phyloP scores from a whole-genome alignment of 2,329 filamentous ascomycete genomes.

The Cladobotryum mycophilum region DNA sequence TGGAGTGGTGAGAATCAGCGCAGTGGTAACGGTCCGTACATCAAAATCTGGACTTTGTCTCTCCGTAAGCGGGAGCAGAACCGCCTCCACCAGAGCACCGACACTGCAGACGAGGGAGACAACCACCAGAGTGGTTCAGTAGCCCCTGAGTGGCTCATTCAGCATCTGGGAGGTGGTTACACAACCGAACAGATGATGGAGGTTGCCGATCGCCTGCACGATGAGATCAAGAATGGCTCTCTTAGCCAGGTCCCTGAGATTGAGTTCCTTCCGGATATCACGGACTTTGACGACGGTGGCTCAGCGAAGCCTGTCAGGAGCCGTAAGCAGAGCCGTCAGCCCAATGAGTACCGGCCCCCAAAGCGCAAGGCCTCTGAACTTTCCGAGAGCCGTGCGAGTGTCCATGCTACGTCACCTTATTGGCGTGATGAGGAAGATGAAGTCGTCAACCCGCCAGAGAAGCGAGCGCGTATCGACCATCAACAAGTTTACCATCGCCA shows the following conservation, averaged over 20 bases:
- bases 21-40: constrained; percentile 23
- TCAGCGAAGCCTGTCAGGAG: constrained; percentile 17
- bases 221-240: constrained; percentile 36
- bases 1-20: constrained; percentile 52
- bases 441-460: constrained; percentile 15
- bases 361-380: constrained; percentile 21
- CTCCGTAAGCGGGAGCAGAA: constrained; percentile 60
- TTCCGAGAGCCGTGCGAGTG: constrained; percentile 1
- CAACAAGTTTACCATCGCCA: neutral
- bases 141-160: constrained; percentile 44
- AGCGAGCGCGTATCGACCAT: constrained; percentile 17
- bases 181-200: constrained; percentile 40
- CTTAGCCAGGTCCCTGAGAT: constrained; percentile 49
- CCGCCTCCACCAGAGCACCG: constrained; percentile 36
- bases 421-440: neutral
- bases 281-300: constrained; percentile 26
- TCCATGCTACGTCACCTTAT: neutral
- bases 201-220: constrained; percentile 40
- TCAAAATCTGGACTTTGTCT: constrained; percentile 51
- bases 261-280: constrained; percentile 52
- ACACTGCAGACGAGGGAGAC: constrained; percentile 25
- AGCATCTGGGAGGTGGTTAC: constrained; percentile 41
- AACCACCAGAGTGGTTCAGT: constrained; percentile 28
- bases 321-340: constrained; percentile 16
- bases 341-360: constrained; percentile 13